These are phyloP conservation scores for Cucumis melo DNA, from an alignment of 306 rosid genomes.

Conservation along the genomic window DNA sequence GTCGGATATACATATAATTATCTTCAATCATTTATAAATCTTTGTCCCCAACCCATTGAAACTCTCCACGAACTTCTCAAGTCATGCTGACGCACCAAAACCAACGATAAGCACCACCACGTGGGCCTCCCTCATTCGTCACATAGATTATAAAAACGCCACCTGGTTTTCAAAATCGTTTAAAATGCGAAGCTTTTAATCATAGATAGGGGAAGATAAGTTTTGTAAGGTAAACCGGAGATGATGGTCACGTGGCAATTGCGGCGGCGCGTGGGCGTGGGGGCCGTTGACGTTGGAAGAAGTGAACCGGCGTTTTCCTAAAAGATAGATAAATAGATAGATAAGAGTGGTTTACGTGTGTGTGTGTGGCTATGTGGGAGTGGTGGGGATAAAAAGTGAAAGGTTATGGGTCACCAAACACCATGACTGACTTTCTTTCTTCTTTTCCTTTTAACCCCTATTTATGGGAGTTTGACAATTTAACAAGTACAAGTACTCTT, in stretches of 20 bases:
- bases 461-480: neutral
- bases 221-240: neutral
- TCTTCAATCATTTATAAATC: neutral
- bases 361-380: neutral
- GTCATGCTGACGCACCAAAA: neutral
- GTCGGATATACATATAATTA: neutral
- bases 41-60: neutral
- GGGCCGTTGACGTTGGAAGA: neutral
- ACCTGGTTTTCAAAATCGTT: neutral
- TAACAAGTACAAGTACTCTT: neutral
- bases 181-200: neutral
- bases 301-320: neutral
- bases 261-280: constrained; percentile 5
- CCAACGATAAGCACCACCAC: neutral
- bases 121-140: neutral
- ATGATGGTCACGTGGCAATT: neutral
- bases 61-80: neutral
- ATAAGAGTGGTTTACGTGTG: neutral
- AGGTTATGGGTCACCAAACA: neutral
- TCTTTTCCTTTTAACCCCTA: too few relatives aligned
- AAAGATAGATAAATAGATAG: neutral
- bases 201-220: neutral
- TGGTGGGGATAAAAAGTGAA: neutral
- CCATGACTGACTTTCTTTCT: neutral
- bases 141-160: neutral